Evolutionary conservation across 2,329 filamentous ascomycete species (phyloP).

Genomic region (Aspergillus sp.): DNA sequence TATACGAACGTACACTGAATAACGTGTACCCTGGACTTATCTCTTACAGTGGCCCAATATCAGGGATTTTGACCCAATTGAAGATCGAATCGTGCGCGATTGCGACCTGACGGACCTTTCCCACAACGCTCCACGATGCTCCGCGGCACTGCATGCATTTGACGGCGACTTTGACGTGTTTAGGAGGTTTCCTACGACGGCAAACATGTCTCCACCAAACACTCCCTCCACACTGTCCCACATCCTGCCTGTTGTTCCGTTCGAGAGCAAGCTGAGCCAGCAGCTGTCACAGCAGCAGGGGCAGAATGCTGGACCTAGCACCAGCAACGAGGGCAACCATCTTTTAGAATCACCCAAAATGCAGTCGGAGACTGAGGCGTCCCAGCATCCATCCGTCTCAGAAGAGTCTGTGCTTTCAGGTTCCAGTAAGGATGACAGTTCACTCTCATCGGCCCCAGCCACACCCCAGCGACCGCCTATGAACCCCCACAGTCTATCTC

Average conservation of each 20-base stretch:
- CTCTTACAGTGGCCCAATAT: neutral
- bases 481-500: slow-evolving; percentile 55
- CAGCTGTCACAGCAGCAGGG: slow-evolving; percentile 24
- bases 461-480: slow-evolving; percentile 66
- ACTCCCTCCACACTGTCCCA: slow-evolving; percentile 14
- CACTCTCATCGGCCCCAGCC: slow-evolving; percentile 48
- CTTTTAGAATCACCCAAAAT: slow-evolving; percentile 41
- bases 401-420: slow-evolving; percentile 34
- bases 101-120: neutral
- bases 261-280: slow-evolving; percentile 32
- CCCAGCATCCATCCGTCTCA: slow-evolving; percentile 51
- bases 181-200: slow-evolving; percentile 2
- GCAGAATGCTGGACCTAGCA: slow-evolving; percentile 8
- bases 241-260: slow-evolving; percentile 13
- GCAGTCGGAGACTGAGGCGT: slow-evolving; percentile 59
- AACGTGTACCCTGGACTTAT: too few relatives aligned
- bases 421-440: slow-evolving; percentile 60
- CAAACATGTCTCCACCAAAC: slow-evolving; percentile 15
- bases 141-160: neutral
- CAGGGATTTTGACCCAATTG: neutral
- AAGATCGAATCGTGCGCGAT: neutral
- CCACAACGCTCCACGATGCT: neutral
- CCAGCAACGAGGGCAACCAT: slow-evolving; percentile 7
- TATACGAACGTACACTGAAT: neutral
- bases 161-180: slow-evolving; percentile 3